Conservation (phyloP, 495 filamentous ascomycete species). For the Hyaloscypha hepaticicola region DNA sequence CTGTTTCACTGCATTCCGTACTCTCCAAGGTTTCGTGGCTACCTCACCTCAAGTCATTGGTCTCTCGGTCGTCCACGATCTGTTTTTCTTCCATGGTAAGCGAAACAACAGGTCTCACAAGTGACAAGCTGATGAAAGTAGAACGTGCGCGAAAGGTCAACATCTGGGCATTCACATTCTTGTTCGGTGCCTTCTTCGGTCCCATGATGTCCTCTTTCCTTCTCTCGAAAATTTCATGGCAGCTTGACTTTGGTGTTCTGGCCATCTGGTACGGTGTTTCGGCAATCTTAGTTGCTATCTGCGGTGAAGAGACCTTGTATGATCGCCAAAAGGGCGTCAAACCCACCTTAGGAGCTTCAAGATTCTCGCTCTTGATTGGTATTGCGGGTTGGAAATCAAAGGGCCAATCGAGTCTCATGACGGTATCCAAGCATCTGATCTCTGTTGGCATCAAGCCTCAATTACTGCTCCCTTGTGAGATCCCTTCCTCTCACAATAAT, state of each 20-base stretch:
- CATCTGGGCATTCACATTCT: constrained; percentile 59
- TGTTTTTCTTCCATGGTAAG: constrained; percentile 56
- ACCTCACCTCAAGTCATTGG: constrained; percentile 40
- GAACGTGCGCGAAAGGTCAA: constrained; percentile 62
- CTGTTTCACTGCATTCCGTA: constrained; percentile 46
- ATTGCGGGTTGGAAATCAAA: constrained; percentile 29
- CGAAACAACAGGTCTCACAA: background rate
- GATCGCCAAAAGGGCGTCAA: constrained; percentile 27
- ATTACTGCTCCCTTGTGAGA: constrained; percentile 33
- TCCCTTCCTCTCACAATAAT: background rate
- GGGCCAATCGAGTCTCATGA: constrained; percentile 24
- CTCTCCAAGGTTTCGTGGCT: constrained; percentile 47
- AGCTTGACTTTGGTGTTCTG: constrained; percentile 46
- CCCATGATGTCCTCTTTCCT: constrained; percentile 46
- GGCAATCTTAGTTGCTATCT: constrained; percentile 41
- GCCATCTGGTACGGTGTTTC: constrained; percentile 47
- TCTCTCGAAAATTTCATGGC: constrained; percentile 37
- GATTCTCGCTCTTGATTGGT: constrained; percentile 30
- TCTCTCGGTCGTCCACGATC: constrained; percentile 55
- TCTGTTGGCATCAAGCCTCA: constrained; percentile 31
- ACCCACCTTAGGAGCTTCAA: constrained; percentile 16
- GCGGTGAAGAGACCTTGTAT: constrained; percentile 52
- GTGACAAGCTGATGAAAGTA: background rate
- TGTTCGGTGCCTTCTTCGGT: constrained; percentile 55
- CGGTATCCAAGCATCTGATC: constrained; percentile 28